Evolutionary conservation across 2,329 filamentous ascomycete genomes (phyloP), one percentile per base, ranked within the genome.

Genomic region (Aotearoamyces nothofagi): DNA sequence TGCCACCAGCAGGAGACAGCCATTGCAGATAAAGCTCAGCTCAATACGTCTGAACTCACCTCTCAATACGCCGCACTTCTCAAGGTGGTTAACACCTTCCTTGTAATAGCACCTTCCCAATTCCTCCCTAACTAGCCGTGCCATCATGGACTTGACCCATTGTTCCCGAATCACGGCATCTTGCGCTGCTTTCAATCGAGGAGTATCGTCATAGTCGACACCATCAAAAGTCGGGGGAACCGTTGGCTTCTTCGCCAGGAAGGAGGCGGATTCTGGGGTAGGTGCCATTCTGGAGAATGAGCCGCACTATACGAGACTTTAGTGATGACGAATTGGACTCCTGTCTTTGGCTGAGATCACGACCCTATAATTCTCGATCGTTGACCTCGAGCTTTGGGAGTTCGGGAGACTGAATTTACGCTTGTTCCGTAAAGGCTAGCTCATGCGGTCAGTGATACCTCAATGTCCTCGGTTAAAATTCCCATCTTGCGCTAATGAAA

Each of bases 141-240:
- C 78, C 81, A 86, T 90, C 81, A 90, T 90, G 52, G 77, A 75
- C 52, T 72, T 74, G 35, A 90, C 79, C 82, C 82, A 90, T 61
- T 90, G 81, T 60, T 90, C 81, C 38, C 80, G 68, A 45, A 90
- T 69, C 33, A 90, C 68, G 39, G 80, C 69, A 53, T 90, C 81
- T 53, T 87, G 80, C 30, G 81, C 81, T 36, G 74, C 73, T 63
- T 87, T 90, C 51, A 90, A 63, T 43, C 72, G 70, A 51, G 70
- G 71, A 52, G 75, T 83, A 60, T 90, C 78, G 41, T 86, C 76
- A 60, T 78, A 90, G 61, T 87, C 77, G 50, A 90, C 81, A 42
- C 81, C 81, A 47, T 84, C 80, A 54, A 90, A 90, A 34, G 78
- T 84, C 19, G 81, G 77, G 38, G 79, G 65, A 33, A 90, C 82